Percentiles rank a stretch among this genome's conserved stretches.
These are phyloP conservation scores for Seminavis robusta DNA, from an alignment of 108 stramenopile species.

Conservation along the genomic window DNA sequence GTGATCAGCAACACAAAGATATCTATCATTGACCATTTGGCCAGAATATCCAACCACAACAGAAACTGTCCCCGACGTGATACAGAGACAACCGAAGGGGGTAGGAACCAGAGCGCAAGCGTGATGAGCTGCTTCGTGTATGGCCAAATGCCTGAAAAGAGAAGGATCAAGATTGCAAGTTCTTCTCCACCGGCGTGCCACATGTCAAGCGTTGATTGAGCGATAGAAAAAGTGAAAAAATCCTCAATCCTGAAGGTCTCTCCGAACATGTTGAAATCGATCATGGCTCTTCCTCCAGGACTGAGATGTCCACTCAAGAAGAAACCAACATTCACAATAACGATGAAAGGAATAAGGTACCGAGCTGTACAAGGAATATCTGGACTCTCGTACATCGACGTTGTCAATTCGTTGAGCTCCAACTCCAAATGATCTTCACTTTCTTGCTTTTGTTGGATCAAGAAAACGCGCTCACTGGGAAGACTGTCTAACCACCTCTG, in stretches of 20 bases:
- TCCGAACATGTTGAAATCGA: conserved; percentile 50
- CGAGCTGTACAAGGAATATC: conserved; percentile 43
- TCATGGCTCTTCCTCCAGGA: conserved; percentile 58
- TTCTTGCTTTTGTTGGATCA: conserved; percentile 19
- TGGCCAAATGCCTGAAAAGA: conserved; percentile 78
- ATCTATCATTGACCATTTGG: conserved; percentile 64
- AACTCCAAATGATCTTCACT: conserved; percentile 13
- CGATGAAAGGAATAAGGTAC: conserved; percentile 45
- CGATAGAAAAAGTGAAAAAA: conserved; percentile 70
- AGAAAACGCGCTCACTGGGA: conserved; percentile 13
- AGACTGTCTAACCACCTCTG: conserved; percentile 43
- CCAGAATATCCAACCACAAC: conserved; percentile 67
- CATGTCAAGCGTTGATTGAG: conserved; percentile 53
- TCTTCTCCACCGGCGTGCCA: conserved; percentile 57
- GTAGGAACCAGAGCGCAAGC: conserved; percentile 61
- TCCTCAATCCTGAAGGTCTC: conserved; percentile 37
- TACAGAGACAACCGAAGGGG: conserved; percentile 35
- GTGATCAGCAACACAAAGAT: conserved; percentile 67
- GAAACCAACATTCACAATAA: conserved; percentile 62
- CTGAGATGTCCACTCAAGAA: conserved; percentile 70
- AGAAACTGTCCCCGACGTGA: conserved; percentile 50
- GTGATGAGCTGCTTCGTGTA: conserved; percentile 67
- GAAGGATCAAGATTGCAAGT: conserved; percentile 60
- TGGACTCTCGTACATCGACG: conserved; percentile 40
- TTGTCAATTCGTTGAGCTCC: conserved; percentile 39